A percentile compares a stretch with the other conserved stretches of the same genome.
Evolutionary conservation across 345 rosid species (phyloP).

Genomic region (Salix purpurea): DNA sequence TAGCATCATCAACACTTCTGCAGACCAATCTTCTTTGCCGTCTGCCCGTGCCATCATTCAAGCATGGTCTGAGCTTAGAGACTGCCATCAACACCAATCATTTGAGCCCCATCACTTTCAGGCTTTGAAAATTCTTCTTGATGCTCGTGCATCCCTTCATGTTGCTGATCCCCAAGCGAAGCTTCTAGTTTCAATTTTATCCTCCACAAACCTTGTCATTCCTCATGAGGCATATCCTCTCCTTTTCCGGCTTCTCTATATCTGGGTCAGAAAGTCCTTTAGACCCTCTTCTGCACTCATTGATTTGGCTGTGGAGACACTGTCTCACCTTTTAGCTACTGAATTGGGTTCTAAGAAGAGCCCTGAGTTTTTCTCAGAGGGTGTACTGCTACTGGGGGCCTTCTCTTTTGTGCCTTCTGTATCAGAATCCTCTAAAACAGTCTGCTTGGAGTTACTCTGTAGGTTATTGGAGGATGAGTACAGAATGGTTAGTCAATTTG

Average conservation of each 20-base stretch:
- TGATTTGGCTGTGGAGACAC: conserved; percentile 55
- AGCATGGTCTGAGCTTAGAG: conserved; percentile 89
- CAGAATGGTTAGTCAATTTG: conserved; percentile 30
- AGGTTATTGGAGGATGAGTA: conserved; percentile 53
- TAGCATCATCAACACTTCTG: background rate
- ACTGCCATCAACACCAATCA: conserved; percentile 45
- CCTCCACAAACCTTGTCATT: conserved; percentile 38
- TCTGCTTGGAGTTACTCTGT: conserved; percentile 58
- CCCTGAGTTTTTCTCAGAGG: conserved; percentile 51
- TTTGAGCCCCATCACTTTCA: conserved; percentile 55
- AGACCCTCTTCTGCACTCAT: conserved; percentile 56
- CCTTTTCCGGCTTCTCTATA: conserved; percentile 64
- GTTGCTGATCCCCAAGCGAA: conserved; percentile 94
- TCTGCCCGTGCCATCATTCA: conserved; percentile 81
- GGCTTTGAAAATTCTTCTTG: conserved; percentile 56
- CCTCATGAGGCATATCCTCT: conserved; percentile 56
- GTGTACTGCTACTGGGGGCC: conserved; percentile 67
- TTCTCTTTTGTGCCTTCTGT: conserved; percentile 49
- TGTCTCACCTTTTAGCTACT: conserved; percentile 36
- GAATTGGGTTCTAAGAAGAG: conserved; percentile 28
- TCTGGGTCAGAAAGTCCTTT: conserved; percentile 83
- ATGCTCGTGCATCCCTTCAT: conserved; percentile 63
- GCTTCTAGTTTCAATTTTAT: conserved; percentile 65
- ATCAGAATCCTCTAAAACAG: conserved; percentile 47
- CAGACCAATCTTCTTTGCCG: conserved; percentile 22